These are phyloP conservation scores for Populus simonii DNA, from an alignment of 345 rosid species.

Conservation along the genomic window DNA sequence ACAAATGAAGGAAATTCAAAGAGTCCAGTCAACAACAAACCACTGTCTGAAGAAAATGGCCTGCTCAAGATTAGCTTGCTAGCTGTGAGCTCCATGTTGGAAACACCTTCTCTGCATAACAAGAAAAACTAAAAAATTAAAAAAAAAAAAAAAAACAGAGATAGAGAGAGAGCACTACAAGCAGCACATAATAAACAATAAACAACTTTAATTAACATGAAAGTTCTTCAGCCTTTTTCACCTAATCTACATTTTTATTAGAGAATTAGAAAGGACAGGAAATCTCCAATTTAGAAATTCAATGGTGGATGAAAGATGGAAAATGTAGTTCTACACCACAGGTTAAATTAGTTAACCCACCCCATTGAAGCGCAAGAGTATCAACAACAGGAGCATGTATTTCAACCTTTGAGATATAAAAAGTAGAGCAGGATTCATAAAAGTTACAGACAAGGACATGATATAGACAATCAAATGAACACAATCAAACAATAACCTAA, in stretches of 20 bases:
- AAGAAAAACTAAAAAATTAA: neutral
- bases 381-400: neutral
- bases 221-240: neutral
- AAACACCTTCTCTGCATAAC: constrained; percentile 31
- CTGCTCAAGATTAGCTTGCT: constrained; percentile 46
- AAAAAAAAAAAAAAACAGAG: neutral
- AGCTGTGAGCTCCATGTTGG: constrained; percentile 29
- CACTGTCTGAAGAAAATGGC: constrained; percentile 64
- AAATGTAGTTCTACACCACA: neutral
- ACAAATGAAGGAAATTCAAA: neutral
- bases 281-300: neutral
- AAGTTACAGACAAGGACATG: no score
- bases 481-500: no score
- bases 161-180: neutral
- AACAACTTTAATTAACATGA: neutral
- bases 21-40: constrained; percentile 35
- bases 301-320: neutral
- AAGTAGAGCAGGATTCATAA: no score
- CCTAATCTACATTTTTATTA: neutral
- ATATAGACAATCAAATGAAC: no score
- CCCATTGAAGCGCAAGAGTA: neutral
- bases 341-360: neutral
- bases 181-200: no score
- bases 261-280: neutral
- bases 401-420: neutral